These are phyloP conservation scores for Pseudogymnoascus sp. DNA, from an alignment of 2,329 filamentous ascomycete genomes.

Conservation along the genomic window DNA sequence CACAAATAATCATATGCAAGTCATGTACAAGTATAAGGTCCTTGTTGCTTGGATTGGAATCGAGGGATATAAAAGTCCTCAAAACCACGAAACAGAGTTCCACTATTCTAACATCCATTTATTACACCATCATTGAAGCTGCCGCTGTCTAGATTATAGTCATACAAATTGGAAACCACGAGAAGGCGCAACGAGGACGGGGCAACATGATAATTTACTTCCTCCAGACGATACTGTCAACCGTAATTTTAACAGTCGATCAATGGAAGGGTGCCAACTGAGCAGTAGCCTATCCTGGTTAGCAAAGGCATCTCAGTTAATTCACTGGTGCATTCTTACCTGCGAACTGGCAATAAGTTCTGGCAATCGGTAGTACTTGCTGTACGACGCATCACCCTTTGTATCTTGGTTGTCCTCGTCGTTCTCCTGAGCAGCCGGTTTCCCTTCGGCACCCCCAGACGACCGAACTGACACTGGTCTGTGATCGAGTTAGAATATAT, in stretches of 20 bases:
- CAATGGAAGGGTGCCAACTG: background rate
- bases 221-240: background rate
- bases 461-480: constrained; percentile 36
- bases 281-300: background rate
- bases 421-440: constrained; percentile 32
- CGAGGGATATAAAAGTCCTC: background rate
- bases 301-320: background rate
- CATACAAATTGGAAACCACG: constrained; percentile 1
- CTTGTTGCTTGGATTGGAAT: background rate
- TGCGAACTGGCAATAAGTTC: constrained; percentile 2
- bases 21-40: background rate
- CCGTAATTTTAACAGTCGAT: background rate
- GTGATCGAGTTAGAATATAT: constrained; percentile 14
- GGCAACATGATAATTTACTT: background rate
- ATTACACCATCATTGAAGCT: background rate
- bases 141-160: constrained; percentile 6
- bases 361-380: constrained; percentile 33
- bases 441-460: constrained; percentile 28
- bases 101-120: constrained; percentile 7
- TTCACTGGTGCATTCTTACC: background rate
- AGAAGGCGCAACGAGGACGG: background rate
- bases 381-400: constrained; percentile 35
- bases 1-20: background rate
- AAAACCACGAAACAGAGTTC: background rate
- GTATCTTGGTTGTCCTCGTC: constrained; percentile 33